Base-by-base conservation (phyloP, 805 yeast genomes). In the Candida khao-thaluensis region DNA sequence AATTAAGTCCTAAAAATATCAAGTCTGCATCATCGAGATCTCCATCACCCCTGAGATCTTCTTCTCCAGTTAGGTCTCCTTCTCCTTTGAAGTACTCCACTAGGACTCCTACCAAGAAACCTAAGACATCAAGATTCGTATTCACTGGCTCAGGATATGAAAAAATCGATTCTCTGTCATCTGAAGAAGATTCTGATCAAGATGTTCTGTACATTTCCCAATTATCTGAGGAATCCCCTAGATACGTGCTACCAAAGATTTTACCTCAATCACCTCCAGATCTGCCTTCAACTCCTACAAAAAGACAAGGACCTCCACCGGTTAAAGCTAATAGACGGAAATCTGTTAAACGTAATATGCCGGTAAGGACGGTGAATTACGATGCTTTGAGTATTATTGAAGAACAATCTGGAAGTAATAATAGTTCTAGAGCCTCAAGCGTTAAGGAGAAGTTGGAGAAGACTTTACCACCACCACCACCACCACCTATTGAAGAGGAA, bases 341-440 rank as follows among this genome's bases (percentile, higher is more conserved):
- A 35, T 49, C 60, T 8, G 55, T 53, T 37, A 60, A 54, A 35
- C 43, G 53, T 7, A 51, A 47, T 2, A 37, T 50, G 12, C 52
- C 48, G 29, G 43, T 54, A 8, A 49, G 49, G 14, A 21, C 46
- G 1, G 37, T 55, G 36, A 54, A 60, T 1, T 52, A 47, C 12
- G 72, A 68, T 44, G 71, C 60, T 31, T 57, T 69, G 36, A 69
- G 74, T 46, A 59, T 68, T 29, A 69, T 69, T 14, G 72, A 69
- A 45, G 74, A 69, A 40, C 60, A 53, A 21, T 60, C 70, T 2
- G 24, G 34, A 8, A 44, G 47, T 21, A 49, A 41, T 20, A 56
- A 48, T 2, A 52, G 57, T 35, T 63, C 71, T 4, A 53, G 72
- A 42, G 38, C 43, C 6, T 46, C 68, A 5, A 67, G 70, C 35